A percentile compares a stretch with the other conserved stretches of the same genome.
phyloP scores from a whole-genome alignment of 2,329 filamentous ascomycete species.

The Bipolaris cookei region DNA sequence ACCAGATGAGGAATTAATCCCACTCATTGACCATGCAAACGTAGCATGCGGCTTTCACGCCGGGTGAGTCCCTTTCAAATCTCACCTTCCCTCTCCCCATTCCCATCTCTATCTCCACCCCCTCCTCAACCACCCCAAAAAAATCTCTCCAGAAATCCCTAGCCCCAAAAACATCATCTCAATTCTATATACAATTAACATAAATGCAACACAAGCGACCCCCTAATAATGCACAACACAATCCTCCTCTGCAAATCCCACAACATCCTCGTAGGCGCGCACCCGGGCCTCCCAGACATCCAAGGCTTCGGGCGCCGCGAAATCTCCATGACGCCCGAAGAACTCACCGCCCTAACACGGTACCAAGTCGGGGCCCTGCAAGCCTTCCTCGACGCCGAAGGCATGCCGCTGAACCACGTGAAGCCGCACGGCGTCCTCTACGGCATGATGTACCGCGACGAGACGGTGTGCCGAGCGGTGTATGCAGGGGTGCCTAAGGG shows the following conservation, averaged over 20 bases:
- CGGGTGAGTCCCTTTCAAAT: conserved; percentile 26
- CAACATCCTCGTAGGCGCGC: conserved; percentile 64
- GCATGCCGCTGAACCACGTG: conserved; percentile 64
- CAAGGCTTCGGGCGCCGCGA: conserved; percentile 69
- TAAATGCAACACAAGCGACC: conserved; percentile 54
- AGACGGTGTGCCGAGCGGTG: conserved; percentile 60
- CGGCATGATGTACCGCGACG: conserved; percentile 62
- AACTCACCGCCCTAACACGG: conserved; percentile 63
- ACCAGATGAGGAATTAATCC: conserved; percentile 66
- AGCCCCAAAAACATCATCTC: not conserved
- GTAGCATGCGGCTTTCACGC: conserved; percentile 67
- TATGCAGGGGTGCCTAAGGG: conserved; percentile 60
- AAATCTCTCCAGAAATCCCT: too few relatives aligned
- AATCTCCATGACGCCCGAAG: conserved; percentile 64
- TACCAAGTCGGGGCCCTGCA: conserved; percentile 70
- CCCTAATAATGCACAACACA: conserved; percentile 68
- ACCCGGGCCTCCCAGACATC: conserved; percentile 69
- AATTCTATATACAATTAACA: not conserved
- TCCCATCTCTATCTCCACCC: too few relatives aligned
- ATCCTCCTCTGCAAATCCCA: conserved; percentile 64
- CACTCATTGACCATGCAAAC: conserved; percentile 67
- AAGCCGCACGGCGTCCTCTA: conserved; percentile 69
- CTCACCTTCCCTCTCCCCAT: too few relatives aligned
- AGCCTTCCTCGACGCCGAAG: conserved; percentile 64
- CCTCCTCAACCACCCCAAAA: not conserved